Percentiles rank a stretch among this genome's conserved stretches.
Evolutionary conservation across 139 green algal genomes (phyloP).

Genomic region (Chlorella sp.): DNA sequence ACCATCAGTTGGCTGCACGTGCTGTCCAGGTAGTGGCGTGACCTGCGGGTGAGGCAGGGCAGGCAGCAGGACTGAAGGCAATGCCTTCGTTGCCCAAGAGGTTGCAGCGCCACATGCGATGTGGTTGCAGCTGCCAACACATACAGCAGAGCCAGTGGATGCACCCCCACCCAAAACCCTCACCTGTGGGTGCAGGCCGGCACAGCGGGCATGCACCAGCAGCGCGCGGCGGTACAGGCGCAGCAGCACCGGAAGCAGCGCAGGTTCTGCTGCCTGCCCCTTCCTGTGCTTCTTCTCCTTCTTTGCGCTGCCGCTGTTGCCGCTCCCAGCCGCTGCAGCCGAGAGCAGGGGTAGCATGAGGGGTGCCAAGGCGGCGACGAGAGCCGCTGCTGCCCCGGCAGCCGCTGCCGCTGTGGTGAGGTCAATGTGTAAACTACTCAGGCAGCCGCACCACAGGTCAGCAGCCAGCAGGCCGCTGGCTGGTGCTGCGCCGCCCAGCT

Average conservation of each 20-base stretch:
- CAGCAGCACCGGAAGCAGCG: conserved; percentile 19
- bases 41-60: background rate
- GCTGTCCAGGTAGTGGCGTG: conserved; percentile 17
- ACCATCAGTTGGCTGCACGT: background rate
- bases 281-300: background rate
- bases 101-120: background rate
- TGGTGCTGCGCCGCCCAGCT: background rate
- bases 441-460: conserved; percentile 26
- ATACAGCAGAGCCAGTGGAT: background rate
- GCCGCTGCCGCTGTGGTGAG: conserved; percentile 39
- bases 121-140: background rate
- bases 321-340: background rate
- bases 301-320: background rate
- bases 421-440: conserved; percentile 23
- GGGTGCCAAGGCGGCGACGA: conserved; percentile 6
- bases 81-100: background rate
- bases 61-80: background rate
- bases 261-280: background rate
- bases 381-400: background rate
- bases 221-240: conserved; percentile 25
- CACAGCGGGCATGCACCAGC: conserved; percentile 32
- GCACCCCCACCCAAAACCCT: background rate
- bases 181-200: conserved; percentile 38
- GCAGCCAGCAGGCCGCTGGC: background rate
- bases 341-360: conserved; percentile 17